Percentiles rank a stretch among this genome's conserved stretches.
These are phyloP conservation scores for thale cress (Arabidopsis thaliana) DNA, from an alignment of 345 rosid species.

Conservation along the genomic window TAIR10.1 NC_003076.8:8806001-8806500, in stretches of 20 bases:
- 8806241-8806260: constrained; percentile 85
- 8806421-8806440: constrained; percentile 63
- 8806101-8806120: background rate
- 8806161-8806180: constrained; percentile 90
- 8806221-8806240: constrained; percentile 97
- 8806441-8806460: constrained; percentile 92
- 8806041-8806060: background rate
- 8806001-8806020: too few relatives aligned
- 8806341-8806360: constrained; percentile 85
- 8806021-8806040: too few relatives aligned
- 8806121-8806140: background rate
- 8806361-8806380: constrained; percentile 90
- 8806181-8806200: constrained; percentile 89
- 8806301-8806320: constrained; percentile 60
- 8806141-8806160: constrained; percentile 54
- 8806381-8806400: constrained; percentile 73
- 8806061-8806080: background rate
- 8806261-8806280: constrained; percentile 66
- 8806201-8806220: constrained; percentile 86
- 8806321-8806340: constrained; percentile 68
- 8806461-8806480: constrained; percentile 53
- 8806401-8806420: constrained; percentile 17
- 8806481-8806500: constrained; percentile 48
- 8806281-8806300: constrained; percentile 83
- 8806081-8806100: background rate